Base-by-base conservation (phyloP, 345 rosid genomes). In the Barbarea vulgaris region DNA sequence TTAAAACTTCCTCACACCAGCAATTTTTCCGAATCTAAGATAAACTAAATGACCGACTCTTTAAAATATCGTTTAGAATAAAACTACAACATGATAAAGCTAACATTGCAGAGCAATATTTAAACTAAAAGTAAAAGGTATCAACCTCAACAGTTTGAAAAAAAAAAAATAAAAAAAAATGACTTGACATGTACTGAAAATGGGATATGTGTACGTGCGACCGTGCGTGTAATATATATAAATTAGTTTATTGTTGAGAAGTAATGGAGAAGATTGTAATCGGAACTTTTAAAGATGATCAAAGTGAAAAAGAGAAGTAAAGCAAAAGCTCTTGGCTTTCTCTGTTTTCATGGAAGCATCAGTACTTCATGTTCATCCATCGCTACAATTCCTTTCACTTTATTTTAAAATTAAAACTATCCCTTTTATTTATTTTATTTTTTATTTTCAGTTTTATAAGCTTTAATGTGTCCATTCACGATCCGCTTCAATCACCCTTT, bases 301-400 rank as follows among this genome's bases (percentile, higher is more conserved):
- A 77, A 77, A 77, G 81, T 77, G 77, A 37, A 72, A 77, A 65
- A 71, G 68, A 65, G 81, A 77, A 71, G 77, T 64, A 77, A 77
- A 77, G 81, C 73, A 77, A 77, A 77, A 77, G 81, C 68, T 71
- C 77, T 47, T 47, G 44, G 66, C 81, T 77, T 77, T 77, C 77
- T 71, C 77, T 71, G 58, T 65, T 77, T 73, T 77, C 77, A 72
- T 65, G 77, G 81, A 77, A 69, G 74, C 76, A 77, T 70, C 76
- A 70, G 18, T 70, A 63, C 80, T 71, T 71, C 63, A 76, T 77
- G 75, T 77, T 77, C 80, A 76, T 77, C 76, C 61, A 70, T 70
- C 76, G 25, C 46, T 44, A 69, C 80, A 18, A 34, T n/a, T n/a
- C 1, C 67, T 44, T 77, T 52, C 58, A 65, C 81, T 77, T 77